Evolutionary conservation across 148 eudicot genomes (phyloP).

Genomic region (Bassia scoparia): DNA sequence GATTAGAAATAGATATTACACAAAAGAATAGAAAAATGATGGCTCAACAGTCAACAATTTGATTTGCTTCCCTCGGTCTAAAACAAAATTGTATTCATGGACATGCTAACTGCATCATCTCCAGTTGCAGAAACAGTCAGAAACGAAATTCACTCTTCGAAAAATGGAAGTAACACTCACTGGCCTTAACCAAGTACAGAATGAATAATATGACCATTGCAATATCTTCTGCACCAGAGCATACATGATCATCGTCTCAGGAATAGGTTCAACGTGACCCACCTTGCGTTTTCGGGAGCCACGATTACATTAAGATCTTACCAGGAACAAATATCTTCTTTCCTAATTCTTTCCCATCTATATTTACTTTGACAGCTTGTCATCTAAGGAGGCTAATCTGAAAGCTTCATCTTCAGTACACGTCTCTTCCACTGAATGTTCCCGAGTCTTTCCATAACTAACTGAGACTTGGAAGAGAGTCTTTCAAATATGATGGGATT

Average conservation of each 20-base stretch:
- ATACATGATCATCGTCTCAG: background rate
- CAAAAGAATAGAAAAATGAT: background rate
- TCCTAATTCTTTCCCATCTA: constrained; percentile 59
- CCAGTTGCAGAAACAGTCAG: background rate
- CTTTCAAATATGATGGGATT: no score
- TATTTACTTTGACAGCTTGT: constrained; percentile 69
- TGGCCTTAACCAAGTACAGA: background rate
- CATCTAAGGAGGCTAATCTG: constrained; percentile 56
- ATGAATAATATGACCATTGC: no score
- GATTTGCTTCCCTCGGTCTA: background rate
- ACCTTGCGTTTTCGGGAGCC: constrained; percentile 51
- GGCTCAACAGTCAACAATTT: no score
- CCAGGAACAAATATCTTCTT: constrained; percentile 84
- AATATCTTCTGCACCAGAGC: no score
- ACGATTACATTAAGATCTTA: constrained; percentile 76
- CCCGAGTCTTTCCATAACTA: constrained; percentile 96
- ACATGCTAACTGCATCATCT: background rate
- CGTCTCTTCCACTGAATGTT: constrained; percentile 68
- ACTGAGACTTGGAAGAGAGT: no score
- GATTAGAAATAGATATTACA: background rate
- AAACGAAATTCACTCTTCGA: background rate
- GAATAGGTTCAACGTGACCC: constrained; percentile 25
- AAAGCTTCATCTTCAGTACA: constrained; percentile 85
- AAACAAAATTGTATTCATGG: background rate
- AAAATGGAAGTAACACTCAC: background rate